phyloP scores from a whole-genome alignment of 2,329 filamentous ascomycete genomes.

The Coniochaeta pulveracea region DNA sequence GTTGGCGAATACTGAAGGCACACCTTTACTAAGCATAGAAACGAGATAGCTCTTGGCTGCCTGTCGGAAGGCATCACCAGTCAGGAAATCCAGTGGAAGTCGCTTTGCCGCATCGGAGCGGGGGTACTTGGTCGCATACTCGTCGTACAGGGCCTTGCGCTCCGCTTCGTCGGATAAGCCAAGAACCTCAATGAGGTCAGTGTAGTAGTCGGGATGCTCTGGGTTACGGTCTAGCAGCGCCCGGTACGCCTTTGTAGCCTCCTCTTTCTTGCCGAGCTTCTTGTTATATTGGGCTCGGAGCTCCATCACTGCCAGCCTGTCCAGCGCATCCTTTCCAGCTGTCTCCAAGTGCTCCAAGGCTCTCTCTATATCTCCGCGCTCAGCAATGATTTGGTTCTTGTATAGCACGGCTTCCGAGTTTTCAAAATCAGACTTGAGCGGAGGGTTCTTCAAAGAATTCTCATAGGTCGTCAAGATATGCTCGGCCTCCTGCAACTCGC shows the following conservation, averaged over 20 bases:
- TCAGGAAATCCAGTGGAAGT: conserved; percentile 80
- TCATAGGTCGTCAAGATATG: conserved; percentile 87
- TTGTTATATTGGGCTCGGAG: conserved; percentile 74
- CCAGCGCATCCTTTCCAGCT: conserved; percentile 65
- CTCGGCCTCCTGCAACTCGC: conserved; percentile 76
- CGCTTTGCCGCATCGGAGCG: conserved; percentile 77
- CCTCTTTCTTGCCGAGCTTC: conserved; percentile 63
- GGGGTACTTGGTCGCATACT: conserved; percentile 70
- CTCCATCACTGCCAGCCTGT: conserved; percentile 79
- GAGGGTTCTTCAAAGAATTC: conserved; percentile 75
- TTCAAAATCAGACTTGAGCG: conserved; percentile 71
- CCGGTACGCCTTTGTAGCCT: conserved; percentile 73
- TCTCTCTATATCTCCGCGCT: conserved; percentile 70
- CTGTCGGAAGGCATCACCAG: conserved; percentile 70
- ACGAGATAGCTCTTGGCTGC: conserved; percentile 71
- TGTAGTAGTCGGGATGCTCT: conserved; percentile 80
- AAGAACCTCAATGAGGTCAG: conserved; percentile 60
- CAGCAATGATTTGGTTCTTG: conserved; percentile 89
- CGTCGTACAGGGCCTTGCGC: conserved; percentile 61
- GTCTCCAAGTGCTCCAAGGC: conserved; percentile 79
- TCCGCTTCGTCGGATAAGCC: conserved; percentile 44
- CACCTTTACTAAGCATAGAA: conserved; percentile 80
- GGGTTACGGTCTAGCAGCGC: conserved; percentile 75
- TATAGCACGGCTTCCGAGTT: conserved; percentile 91
- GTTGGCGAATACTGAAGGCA: conserved; percentile 94